Conservation (phyloP, 768 basidiomycete genomes). For the Boletus coccyginus region DNA sequence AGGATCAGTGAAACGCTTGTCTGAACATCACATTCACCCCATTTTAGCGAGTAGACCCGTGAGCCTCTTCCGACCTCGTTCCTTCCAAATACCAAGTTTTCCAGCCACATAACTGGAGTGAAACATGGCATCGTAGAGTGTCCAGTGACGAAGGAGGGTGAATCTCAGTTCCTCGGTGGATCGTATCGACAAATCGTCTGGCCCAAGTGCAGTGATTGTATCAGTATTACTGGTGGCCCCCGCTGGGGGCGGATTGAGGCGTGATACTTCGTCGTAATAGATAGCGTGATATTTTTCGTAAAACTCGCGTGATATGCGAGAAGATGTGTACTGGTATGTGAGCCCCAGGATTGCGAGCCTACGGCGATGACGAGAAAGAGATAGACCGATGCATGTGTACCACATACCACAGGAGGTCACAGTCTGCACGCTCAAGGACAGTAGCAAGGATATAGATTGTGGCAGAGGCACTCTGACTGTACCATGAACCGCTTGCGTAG, state of each 20-base stretch:
- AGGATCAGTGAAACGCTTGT: background rate
- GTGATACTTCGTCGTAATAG: slow-evolving; percentile 89
- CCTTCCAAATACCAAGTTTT: slow-evolving; percentile 95
- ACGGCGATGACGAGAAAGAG: slow-evolving; percentile 6
- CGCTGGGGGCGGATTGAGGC: slow-evolving; percentile 71
- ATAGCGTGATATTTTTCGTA: slow-evolving; percentile 82
- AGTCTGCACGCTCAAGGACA: slow-evolving; percentile 87
- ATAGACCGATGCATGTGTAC: background rate
- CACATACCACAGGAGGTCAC: slow-evolving; percentile 85
- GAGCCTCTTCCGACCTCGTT: slow-evolving; percentile 83
- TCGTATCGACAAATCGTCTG: slow-evolving; percentile 83
- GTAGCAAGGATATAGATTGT: slow-evolving; percentile 89
- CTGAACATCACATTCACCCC: slow-evolving; percentile 60
- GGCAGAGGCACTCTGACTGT: slow-evolving; percentile 87
- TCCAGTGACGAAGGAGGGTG: slow-evolving; percentile 96
- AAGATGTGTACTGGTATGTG: slow-evolving; percentile 87
- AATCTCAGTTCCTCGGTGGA: slow-evolving; percentile 89
- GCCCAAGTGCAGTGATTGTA: slow-evolving; percentile 53
- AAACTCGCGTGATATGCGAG: slow-evolving; percentile 79
- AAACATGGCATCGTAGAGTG: slow-evolving; percentile 95
- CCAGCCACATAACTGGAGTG: slow-evolving; percentile 96
- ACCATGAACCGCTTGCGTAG: slow-evolving; percentile 80
- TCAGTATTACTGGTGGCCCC: slow-evolving; percentile 36
- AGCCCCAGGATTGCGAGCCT: slow-evolving; percentile 94
- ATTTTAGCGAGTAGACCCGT: slow-evolving; percentile 96